Evolutionary conservation across 2,329 filamentous ascomycete species (phyloP).

Genomic region (Davidsoniella virescens): DNA sequence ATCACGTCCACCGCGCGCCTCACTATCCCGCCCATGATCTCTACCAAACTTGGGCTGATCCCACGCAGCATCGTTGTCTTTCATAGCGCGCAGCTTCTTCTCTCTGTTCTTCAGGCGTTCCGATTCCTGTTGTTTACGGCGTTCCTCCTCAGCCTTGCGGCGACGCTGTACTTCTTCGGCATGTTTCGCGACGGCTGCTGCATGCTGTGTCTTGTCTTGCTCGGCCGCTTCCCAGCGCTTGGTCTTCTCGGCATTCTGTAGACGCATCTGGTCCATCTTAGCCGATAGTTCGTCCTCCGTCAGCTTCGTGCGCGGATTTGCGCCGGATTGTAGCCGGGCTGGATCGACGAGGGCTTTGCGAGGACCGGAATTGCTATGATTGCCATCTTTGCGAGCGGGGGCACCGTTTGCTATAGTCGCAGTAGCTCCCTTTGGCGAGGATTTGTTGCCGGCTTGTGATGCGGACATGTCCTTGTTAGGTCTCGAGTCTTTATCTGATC

Average conservation of each 20-base stretch:
- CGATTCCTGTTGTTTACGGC: slow-evolving; percentile 33
- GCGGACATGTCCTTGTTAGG: no score
- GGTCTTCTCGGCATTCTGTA: slow-evolving; percentile 40
- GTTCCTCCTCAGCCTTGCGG: slow-evolving; percentile 34
- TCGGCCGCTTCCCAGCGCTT: slow-evolving; percentile 43
- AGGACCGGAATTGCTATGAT: neutral
- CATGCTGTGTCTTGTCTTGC: slow-evolving; percentile 39
- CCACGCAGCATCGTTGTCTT: slow-evolving; percentile 37
- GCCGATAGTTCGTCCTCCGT: slow-evolving; percentile 41
- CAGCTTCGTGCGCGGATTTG: slow-evolving; percentile 43
- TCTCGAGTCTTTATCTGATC: neutral
- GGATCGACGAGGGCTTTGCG: slow-evolving; percentile 17
- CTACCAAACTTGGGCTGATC: slow-evolving; percentile 27
- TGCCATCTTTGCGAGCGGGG: neutral
- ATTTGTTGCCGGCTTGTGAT: neutral
- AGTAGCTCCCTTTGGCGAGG: neutral
- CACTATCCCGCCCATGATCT: slow-evolving; percentile 19
- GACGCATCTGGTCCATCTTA: slow-evolving; percentile 46
- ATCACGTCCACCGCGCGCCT: slow-evolving; percentile 12
- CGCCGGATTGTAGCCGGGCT: slow-evolving; percentile 34
- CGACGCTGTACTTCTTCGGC: slow-evolving; percentile 36
- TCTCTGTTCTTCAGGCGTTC: slow-evolving; percentile 45
- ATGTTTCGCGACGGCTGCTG: slow-evolving; percentile 38
- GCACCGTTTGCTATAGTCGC: neutral
- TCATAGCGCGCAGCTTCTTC: slow-evolving; percentile 43